A percentile compares a stretch with the other conserved stretches of the same genome.
phyloP scores from a whole-genome alignment of 257 asterid species.

The Solanum chmielewskii region DNA sequence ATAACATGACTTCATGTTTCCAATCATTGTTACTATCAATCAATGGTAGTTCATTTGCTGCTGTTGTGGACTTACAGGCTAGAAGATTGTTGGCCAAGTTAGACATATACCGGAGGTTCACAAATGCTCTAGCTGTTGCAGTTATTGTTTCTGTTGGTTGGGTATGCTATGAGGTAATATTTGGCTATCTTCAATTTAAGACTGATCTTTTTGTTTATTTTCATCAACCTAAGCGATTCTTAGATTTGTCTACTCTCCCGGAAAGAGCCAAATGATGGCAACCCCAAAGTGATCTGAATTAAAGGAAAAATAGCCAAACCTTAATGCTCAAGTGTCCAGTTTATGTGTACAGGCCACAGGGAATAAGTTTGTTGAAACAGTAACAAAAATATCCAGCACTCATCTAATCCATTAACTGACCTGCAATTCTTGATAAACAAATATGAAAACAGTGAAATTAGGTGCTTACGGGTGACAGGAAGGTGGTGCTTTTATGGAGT shows the following conservation, averaged over 20 bases:
- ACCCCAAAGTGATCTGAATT: background rate
- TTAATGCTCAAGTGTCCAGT: background rate
- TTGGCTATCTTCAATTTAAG: background rate
- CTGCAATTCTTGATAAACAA: background rate
- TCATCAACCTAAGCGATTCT: background rate
- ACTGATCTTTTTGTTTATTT: background rate
- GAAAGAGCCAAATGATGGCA: background rate
- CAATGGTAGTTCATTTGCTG: background rate
- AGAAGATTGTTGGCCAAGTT: slow-evolving; percentile 77
- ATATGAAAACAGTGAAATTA: background rate
- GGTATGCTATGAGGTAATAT: slow-evolving; percentile 87
- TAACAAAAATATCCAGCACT: background rate
- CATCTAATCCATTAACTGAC: background rate
- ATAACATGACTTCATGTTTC: background rate
- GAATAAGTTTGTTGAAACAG: background rate
- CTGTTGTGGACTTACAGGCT: slow-evolving; percentile 35
- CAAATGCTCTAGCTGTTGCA: slow-evolving; percentile 80
- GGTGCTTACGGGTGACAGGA: background rate
- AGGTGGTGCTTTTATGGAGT: background rate
- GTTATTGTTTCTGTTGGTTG: slow-evolving; percentile 90
- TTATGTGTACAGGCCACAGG: background rate
- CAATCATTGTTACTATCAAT: background rate
- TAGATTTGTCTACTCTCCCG: background rate
- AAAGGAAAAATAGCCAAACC: background rate
- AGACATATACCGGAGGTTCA: slow-evolving; percentile 80